Conservation (phyloP, 2,329 filamentous ascomycete genomes). For the Coleophoma cylindrospora region DNA sequence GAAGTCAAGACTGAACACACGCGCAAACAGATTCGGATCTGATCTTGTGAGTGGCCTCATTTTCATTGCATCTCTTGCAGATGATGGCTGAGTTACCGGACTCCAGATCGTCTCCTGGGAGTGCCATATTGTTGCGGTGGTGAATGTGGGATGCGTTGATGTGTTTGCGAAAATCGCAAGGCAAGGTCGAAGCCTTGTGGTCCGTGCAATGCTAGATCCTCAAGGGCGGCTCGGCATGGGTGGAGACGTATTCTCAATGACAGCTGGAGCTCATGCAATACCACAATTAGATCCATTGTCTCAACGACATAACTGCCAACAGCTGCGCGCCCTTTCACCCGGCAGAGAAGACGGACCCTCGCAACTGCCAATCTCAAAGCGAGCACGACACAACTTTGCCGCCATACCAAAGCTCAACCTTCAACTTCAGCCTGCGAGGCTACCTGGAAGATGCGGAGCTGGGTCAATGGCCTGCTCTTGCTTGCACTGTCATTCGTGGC, state of each 20-base stretch:
- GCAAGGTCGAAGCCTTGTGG: conserved; percentile 2
- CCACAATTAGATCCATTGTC: no score
- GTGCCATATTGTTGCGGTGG: conserved; percentile 5
- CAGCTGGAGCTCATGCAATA: background rate
- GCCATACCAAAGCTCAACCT: background rate
- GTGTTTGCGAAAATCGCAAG: conserved; percentile 4
- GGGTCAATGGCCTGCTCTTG: conserved; percentile 42
- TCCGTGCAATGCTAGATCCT: background rate
- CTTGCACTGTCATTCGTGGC: conserved; percentile 51
- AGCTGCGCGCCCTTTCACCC: no score
- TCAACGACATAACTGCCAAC: no score
- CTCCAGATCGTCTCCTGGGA: background rate
- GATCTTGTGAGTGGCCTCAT: conserved; percentile 22
- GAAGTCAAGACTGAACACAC: conserved; percentile 11
- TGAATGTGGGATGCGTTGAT: no score
- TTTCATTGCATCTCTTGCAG: conserved; percentile 24
- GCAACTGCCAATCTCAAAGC: no score
- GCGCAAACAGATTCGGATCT: conserved; percentile 26
- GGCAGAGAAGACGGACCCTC: no score
- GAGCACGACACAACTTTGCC: background rate
- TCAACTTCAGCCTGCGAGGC: conserved; percentile 15
- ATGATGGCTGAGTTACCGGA: background rate
- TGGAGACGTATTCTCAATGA: background rate
- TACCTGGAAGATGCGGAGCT: conserved; percentile 46
- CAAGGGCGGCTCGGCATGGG: background rate